These are phyloP conservation scores for Nyctanthes arbortristis DNA, from an alignment of 257 asterid genomes.

Conservation along the genomic window DNA sequence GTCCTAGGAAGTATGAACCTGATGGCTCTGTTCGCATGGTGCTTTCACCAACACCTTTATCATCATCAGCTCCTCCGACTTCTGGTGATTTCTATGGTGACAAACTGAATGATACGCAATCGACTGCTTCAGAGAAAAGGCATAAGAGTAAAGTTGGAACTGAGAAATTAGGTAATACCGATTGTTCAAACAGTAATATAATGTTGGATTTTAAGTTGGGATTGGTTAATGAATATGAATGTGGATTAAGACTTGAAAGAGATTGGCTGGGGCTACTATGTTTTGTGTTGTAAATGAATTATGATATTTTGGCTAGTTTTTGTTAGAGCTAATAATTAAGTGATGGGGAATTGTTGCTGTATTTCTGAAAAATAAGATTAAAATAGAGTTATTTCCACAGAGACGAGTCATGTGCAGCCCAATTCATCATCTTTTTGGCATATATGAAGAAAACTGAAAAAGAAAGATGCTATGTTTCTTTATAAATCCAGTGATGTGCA, in stretches of 20 bases:
- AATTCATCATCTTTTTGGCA: background rate
- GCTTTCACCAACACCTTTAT: slow-evolving; percentile 50
- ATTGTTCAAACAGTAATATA: background rate
- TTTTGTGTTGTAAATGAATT: too few species aligned
- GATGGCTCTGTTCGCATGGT: slow-evolving; percentile 46
- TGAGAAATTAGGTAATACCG: slow-evolving; percentile 63
- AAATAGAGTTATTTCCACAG: background rate
- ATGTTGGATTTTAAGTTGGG: background rate
- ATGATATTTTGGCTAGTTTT: background rate
- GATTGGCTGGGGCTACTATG: background rate
- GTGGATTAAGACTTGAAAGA: background rate
- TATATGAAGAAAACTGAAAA: background rate
- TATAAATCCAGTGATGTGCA: background rate
- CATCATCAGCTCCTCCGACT: slow-evolving; percentile 53
- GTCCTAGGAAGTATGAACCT: slow-evolving; percentile 86
- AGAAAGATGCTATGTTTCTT: background rate
- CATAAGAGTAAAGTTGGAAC: slow-evolving; percentile 57
- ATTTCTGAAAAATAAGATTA: background rate
- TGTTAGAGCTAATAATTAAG: background rate
- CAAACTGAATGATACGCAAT: slow-evolving; percentile 37
- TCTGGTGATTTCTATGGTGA: slow-evolving; percentile 43
- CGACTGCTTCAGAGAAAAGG: slow-evolving; percentile 57
- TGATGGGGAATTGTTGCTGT: background rate
- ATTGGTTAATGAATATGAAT: background rate
- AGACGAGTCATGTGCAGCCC: background rate